Base-by-base conservation (phyloP, 352 stramenopile species). In the Pythium rhizo-oryzae region DNA sequence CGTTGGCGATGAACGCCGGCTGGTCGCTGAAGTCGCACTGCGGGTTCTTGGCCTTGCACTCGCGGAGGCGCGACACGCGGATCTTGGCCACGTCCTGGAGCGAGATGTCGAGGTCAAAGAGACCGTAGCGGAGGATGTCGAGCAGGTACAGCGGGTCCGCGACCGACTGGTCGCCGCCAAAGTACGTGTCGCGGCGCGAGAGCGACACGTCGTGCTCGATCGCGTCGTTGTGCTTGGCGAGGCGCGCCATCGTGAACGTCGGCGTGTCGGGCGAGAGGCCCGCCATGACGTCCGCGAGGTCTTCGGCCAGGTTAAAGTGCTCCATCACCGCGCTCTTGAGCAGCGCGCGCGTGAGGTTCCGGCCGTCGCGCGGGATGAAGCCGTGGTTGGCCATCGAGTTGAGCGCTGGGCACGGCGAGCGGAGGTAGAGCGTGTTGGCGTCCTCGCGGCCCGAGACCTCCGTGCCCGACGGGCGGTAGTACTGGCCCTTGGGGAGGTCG, bases 371-470 rank as follows among this genome's bases (percentile, higher is more conserved):
- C 16, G 76, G 72, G 13, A 85, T 23, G 43, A 79, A 65, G 39
- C 76, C 76, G 66, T 85, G 76, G 70, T 85, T 85, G 25, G 78
- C 73, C 23, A 85, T 54, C 24, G 78, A 54, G 52, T 85, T 85
- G 24, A 85, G 63, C 28, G 71, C 73, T 19, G 78, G 78, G 25
- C 78, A 85, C 23, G 78, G 78, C 15, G 68, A 79, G 4, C 75
- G 75, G 4, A 68, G 46, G 58, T 75, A 81, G 2, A 35, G 44
- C 8, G 75, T 62, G 41, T 52, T 72, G 37, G 62, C 70, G 44
- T 68, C 67, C 0, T 53, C 55, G 0, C 71, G 39, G 16, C 75
- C 75, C 18, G 75, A 81, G 28, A 65, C 61, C 18, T 79, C 65
- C 12, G 30, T 9, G 6, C 33, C 35, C n/a, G 49, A 49, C 9